phyloP scores from a whole-genome alignment of 768 basidiomycete genomes.

The Leccinum fibrillosum region DNA sequence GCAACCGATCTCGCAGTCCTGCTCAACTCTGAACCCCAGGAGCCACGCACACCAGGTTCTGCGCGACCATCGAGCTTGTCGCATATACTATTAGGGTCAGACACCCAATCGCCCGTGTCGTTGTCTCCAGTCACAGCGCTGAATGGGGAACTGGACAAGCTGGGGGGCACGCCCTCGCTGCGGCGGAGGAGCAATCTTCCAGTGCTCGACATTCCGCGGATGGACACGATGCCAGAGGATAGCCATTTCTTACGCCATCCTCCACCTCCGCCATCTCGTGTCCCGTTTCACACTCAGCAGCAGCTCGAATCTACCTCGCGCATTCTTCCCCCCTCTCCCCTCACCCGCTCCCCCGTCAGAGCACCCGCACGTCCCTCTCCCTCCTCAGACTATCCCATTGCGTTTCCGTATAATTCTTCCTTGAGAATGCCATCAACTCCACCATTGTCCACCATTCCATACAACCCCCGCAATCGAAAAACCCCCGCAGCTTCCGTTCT shows the following conservation, averaged over 20 bases:
- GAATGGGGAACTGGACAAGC: conserved; percentile 27
- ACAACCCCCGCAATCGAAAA: conserved; percentile 60
- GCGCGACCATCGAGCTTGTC: conserved; percentile 44
- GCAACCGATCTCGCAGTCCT: conserved; percentile 77
- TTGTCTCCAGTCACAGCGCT: conserved; percentile 2
- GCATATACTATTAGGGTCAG: conserved; percentile 35
- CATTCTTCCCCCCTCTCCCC: conserved; percentile 27
- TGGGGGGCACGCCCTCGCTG: conserved; percentile 24
- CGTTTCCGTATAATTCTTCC: conserved; percentile 29
- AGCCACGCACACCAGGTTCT: conserved; percentile 34
- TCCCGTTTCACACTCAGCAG: conserved; percentile 19
- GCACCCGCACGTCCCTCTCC: conserved; percentile 36
- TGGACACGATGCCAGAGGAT: conserved; percentile 22
- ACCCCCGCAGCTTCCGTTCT: conserved; percentile 62
- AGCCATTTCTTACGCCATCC: conserved; percentile 27
- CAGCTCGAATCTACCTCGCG: conserved; percentile 26
- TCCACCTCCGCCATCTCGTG: conserved; percentile 18
- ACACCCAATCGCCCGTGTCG: conserved; percentile 22
- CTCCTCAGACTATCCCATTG: conserved; percentile 28
- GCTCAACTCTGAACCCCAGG: conserved; percentile 59
- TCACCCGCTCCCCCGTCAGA: conserved; percentile 26
- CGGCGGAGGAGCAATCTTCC: conserved; percentile 31
- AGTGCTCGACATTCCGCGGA: conserved; percentile 32
- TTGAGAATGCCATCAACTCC: conserved; percentile 31
- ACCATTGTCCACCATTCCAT: conserved; percentile 44